Conservation (phyloP, 306 rosid genomes). For the Dalbergia cultrata region DNA sequence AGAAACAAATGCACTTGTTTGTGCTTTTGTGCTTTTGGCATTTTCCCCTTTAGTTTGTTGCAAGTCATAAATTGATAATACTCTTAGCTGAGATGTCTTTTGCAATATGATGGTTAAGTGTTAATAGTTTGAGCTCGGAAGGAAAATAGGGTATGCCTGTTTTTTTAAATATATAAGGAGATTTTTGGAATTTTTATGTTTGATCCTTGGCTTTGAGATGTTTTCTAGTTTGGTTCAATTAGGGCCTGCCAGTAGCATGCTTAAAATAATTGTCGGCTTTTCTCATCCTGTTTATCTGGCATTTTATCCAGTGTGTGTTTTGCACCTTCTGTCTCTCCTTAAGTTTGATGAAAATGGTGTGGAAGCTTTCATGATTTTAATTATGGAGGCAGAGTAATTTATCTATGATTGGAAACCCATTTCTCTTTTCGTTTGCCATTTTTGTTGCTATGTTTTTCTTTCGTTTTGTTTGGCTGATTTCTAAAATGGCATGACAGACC, state of each 20-base stretch:
- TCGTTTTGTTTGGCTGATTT: constrained; percentile 4
- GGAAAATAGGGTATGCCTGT: background rate
- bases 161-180: background rate
- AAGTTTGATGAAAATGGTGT: background rate
- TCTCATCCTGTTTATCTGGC: constrained; percentile 6
- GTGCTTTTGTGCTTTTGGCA: background rate
- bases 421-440: background rate
- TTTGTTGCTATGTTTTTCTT: background rate
- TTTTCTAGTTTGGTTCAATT: constrained; percentile 6
- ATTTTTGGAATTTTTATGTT: background rate
- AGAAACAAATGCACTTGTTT: background rate
- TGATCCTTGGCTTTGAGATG: constrained; percentile 8
- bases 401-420: background rate
- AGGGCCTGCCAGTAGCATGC: background rate
- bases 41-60: background rate
- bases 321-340: background rate
- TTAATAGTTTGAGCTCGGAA: background rate
- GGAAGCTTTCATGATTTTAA: background rate
- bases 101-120: background rate
- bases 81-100: background rate
- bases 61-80: background rate
- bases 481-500: constrained; percentile 28
- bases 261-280: constrained; percentile 6
- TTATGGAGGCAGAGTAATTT: background rate
- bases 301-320: background rate